These are phyloP conservation scores for Diplodia scrobiculata DNA, from an alignment of 2,329 filamentous ascomycete species.

Conservation along the genomic window DNA sequence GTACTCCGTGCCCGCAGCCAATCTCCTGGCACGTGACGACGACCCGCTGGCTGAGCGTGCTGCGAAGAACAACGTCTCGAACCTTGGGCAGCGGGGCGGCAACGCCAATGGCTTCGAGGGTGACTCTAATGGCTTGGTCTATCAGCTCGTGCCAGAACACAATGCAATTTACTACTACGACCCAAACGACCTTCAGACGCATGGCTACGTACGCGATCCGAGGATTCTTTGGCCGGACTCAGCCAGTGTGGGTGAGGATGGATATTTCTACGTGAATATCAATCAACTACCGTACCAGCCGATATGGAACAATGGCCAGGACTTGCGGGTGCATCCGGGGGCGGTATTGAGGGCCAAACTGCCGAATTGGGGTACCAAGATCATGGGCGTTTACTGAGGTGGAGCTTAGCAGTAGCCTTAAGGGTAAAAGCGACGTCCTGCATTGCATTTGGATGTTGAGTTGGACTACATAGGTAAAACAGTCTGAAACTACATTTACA, in stretches of 20 bases:
- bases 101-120: constrained; percentile 56
- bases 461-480: too few relatives aligned
- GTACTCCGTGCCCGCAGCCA: constrained; percentile 50
- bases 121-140: constrained; percentile 53
- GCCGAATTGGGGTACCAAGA: constrained; percentile 47
- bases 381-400: constrained; percentile 32
- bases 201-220: constrained; percentile 51
- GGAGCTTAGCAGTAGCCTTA: not conserved
- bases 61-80: constrained; percentile 52
- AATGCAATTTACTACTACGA: constrained; percentile 52
- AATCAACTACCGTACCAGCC: constrained; percentile 55
- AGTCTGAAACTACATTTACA: too few relatives aligned
- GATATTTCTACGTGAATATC: constrained; percentile 54
- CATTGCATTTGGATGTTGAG: too few relatives aligned
- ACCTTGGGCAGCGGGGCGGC: constrained; percentile 52
- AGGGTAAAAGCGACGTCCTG: too few relatives aligned
- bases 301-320: constrained; percentile 52
- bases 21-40: constrained; percentile 44
- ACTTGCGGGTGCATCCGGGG: constrained; percentile 48
- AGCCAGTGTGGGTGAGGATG: constrained; percentile 34
- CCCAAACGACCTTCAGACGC: constrained; percentile 47
- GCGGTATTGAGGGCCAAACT: constrained; percentile 51
- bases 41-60: constrained; percentile 49
- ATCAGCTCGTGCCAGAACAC: constrained; percentile 53
- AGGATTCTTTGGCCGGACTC: constrained; percentile 55